phyloP scores from a whole-genome alignment of 192 early-diverging fungal genomes.

The Lobosporangium transversale region DNA sequence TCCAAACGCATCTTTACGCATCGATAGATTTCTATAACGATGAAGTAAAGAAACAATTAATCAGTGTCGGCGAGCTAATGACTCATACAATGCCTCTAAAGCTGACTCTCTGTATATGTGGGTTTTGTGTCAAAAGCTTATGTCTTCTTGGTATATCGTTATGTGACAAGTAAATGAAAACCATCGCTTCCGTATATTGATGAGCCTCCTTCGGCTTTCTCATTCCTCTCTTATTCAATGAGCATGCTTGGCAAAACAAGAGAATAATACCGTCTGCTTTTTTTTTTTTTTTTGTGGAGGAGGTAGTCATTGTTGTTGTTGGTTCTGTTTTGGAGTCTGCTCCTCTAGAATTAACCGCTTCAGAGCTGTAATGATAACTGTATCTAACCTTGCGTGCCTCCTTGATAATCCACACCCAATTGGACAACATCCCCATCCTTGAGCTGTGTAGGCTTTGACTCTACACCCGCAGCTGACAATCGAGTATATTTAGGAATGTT shows the following conservation, averaged over 20 bases:
- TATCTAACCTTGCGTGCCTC: conserved; percentile 76
- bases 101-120: neutral
- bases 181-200: neutral
- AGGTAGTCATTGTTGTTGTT: conserved; percentile 1
- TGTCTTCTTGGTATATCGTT: neutral
- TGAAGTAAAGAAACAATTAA: neutral
- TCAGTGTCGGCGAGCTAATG: neutral
- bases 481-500: conserved; percentile 96
- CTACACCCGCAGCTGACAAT: conserved; percentile 84
- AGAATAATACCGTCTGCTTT: neutral
- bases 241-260: no score
- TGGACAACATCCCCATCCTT: conserved; percentile 94
- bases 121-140: neutral
- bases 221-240: no score
- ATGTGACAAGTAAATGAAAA: conserved; percentile 1
- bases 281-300: neutral
- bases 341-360: neutral
- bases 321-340: neutral
- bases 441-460: conserved; percentile 82
- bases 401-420: conserved; percentile 97
- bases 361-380: neutral
- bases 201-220: no score
- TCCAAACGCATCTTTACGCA: conserved; percentile 91
- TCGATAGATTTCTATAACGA: conserved; percentile 82
- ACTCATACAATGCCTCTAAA: neutral